phyloP scores from a whole-genome alignment of 495 filamentous ascomycete species.

The Tuber calosporum region DNA sequence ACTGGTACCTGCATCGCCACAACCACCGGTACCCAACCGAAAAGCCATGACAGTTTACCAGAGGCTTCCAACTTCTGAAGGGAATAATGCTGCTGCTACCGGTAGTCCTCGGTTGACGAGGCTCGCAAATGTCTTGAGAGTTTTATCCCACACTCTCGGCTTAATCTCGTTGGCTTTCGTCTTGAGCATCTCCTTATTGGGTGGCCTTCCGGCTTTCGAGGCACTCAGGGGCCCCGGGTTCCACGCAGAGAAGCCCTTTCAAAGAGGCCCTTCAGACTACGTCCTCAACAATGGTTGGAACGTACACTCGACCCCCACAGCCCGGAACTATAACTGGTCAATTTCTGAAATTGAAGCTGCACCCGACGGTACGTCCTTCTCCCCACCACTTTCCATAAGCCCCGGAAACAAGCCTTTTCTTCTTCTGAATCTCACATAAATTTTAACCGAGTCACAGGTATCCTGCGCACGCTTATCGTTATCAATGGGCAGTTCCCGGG shows the following conservation, averaged over 20 bases:
- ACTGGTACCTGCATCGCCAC: background rate
- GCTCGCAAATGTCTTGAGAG: background rate
- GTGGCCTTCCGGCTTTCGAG: background rate
- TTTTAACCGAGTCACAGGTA: constrained; percentile 38
- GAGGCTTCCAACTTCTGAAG: background rate
- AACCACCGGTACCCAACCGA: background rate
- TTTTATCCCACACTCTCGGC: background rate
- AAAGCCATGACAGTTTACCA: background rate
- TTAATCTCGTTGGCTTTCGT: background rate
- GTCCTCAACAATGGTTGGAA: constrained; percentile 46
- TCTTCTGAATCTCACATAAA: background rate
- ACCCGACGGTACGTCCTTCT: constrained; percentile 11
- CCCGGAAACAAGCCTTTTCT: constrained; percentile 1
- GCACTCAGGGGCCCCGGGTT: background rate
- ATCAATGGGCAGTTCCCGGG: constrained; percentile 55
- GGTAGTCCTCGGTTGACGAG: background rate
- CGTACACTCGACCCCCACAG: constrained; percentile 42
- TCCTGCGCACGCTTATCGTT: constrained; percentile 50
- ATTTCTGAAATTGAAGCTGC: constrained; percentile 44
- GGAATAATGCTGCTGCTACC: background rate
- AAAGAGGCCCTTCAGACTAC: constrained; percentile 43
- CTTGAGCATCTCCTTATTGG: background rate
- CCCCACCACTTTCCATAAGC: constrained; percentile 1
- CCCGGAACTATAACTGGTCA: constrained; percentile 46
- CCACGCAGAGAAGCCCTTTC: constrained; percentile 13